Evolutionary conservation across 495 filamentous ascomycete species (phyloP).

Genomic region (Lasiosphaeria hispida): DNA sequence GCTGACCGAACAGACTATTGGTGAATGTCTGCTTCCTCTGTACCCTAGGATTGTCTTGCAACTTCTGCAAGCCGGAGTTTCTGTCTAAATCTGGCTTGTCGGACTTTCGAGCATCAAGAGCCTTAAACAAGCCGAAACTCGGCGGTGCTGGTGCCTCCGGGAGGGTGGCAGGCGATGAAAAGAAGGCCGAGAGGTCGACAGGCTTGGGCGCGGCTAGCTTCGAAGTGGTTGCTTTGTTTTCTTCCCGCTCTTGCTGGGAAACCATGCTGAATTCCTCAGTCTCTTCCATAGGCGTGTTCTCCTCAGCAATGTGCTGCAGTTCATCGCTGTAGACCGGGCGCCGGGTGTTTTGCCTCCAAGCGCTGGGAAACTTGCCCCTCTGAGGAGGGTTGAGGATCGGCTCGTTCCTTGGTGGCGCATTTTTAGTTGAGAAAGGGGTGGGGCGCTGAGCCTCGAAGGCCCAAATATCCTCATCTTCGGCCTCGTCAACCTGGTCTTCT

Average conservation of each 20-base stretch:
- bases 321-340: constrained; percentile 33
- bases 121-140: not conserved
- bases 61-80: not conserved
- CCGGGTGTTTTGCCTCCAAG: constrained; percentile 39
- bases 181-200: constrained; percentile 43
- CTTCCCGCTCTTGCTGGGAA: constrained; percentile 16
- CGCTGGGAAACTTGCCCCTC: constrained; percentile 43
- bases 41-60: not conserved
- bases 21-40: constrained; percentile 7
- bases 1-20: constrained; percentile 14
- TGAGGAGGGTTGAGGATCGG: constrained; percentile 26
- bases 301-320: constrained; percentile 17
- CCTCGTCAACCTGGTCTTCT: constrained; percentile 24
- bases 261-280: constrained; percentile 37
- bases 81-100: not conserved
- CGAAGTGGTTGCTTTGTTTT: not conserved
- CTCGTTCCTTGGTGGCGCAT: constrained; percentile 13
- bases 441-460: constrained; percentile 44
- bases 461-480: constrained; percentile 46
- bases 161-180: constrained; percentile 46
- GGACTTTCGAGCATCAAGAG: not conserved
- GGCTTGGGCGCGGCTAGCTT: constrained; percentile 25
- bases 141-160: constrained; percentile 24
- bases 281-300: constrained; percentile 1
- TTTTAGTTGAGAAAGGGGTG: constrained; percentile 30